A percentile compares a stretch with the other conserved stretches of the same genome.
Conservation (phyloP, 129 eudicot genomes). For the Helianthus tuberosus region DNA sequence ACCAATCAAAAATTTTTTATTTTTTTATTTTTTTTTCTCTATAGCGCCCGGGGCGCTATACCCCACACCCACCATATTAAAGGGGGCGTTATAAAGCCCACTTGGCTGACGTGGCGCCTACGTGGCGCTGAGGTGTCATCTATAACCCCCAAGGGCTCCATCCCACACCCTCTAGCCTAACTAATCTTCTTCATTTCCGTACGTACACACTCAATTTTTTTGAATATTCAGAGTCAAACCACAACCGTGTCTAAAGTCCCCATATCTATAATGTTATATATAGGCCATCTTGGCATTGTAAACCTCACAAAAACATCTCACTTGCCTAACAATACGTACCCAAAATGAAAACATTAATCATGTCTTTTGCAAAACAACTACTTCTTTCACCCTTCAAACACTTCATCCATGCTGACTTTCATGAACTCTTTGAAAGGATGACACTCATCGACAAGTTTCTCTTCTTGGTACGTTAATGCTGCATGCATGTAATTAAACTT, state of each 20-base stretch:
- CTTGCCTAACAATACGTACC: not conserved
- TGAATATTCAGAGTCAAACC: conserved; percentile 13
- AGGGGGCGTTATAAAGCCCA: too few species aligned
- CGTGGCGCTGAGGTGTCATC: too few species aligned
- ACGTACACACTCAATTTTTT: not conserved
- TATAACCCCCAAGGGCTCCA: too few species aligned
- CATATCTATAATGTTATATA: conserved; percentile 3
- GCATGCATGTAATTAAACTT: too few species aligned
- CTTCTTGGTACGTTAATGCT: conserved; percentile 40
- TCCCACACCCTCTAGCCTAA: too few species aligned
- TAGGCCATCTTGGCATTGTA: conserved; percentile 9
- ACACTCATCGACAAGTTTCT: conserved; percentile 48
- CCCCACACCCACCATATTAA: too few species aligned
- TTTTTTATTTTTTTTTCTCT: too few species aligned
- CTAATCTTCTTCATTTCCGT: not conserved
- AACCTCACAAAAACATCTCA: not conserved
- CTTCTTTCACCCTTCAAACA: conserved; percentile 34
- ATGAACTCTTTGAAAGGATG: conserved; percentile 45
- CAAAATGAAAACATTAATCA: conserved; percentile 10
- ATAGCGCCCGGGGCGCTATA: too few species aligned
- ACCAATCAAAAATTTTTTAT: too few species aligned
- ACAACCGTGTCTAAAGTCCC: not conserved
- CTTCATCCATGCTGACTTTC: conserved; percentile 56
- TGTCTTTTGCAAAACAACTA: conserved; percentile 24
- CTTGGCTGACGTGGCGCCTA: too few species aligned